Evolutionary conservation across 805 yeast genomes (phyloP).

Genomic region (Starmerella geochares): DNA sequence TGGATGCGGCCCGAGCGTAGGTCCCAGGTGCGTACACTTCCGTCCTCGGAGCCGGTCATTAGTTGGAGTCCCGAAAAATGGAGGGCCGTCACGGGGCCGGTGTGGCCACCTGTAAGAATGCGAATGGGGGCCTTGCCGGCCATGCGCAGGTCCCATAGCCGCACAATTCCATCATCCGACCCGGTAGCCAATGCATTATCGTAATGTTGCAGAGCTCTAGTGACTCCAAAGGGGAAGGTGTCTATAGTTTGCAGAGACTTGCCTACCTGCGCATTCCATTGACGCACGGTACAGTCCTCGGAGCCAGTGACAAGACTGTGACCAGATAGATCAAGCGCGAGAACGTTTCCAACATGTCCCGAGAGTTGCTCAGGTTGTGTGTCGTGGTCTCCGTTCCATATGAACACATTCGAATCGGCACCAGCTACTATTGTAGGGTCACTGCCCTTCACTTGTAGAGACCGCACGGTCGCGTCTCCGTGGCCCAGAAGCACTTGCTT

Average conservation of each 20-base stretch:
- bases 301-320: constrained; percentile 54
- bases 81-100: constrained; percentile 55
- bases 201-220: constrained; percentile 56
- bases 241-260: constrained; percentile 62
- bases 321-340: constrained; percentile 49
- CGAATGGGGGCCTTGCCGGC: constrained; percentile 42
- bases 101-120: constrained; percentile 46
- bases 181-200: constrained; percentile 75
- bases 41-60: constrained; percentile 53
- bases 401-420: constrained; percentile 10
- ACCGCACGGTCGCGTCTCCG: neutral
- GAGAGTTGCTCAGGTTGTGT: constrained; percentile 43
- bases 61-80: constrained; percentile 60
- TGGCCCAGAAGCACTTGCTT: constrained; percentile 5
- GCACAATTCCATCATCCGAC: constrained; percentile 61
- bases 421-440: constrained; percentile 18
- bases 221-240: constrained; percentile 37
- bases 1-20: constrained; percentile 53
- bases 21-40: constrained; percentile 64
- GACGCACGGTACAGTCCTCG: constrained; percentile 58
- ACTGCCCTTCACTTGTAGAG: constrained; percentile 11
- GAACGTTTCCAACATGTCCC: constrained; percentile 57
- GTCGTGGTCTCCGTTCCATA: constrained; percentile 18
- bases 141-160: constrained; percentile 66
- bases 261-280: constrained; percentile 63